Conservation (phyloP, 2,329 filamentous ascomycete genomes). For the Monosporascus sp. region DNA sequence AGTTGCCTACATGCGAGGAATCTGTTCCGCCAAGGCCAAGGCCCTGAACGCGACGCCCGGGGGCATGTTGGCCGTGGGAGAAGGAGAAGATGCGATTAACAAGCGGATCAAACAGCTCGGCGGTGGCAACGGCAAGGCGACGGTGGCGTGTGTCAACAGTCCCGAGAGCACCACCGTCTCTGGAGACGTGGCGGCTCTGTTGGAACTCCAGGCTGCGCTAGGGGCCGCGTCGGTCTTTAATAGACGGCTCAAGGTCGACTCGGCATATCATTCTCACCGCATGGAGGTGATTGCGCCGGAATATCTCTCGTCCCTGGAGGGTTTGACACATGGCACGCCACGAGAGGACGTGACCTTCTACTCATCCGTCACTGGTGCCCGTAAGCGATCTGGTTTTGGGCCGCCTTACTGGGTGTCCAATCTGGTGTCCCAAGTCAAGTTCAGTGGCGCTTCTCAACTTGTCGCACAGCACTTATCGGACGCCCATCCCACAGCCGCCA, state of each 20-base stretch:
- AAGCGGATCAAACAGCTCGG: background rate
- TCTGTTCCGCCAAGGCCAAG: background rate
- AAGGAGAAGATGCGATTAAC: constrained; percentile 3
- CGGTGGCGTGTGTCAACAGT: constrained; percentile 24
- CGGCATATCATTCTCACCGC: constrained; percentile 27
- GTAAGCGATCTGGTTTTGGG: too few species aligned
- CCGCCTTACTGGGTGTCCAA: too few species aligned
- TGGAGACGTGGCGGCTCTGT: constrained; percentile 13
- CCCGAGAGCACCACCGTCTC: constrained; percentile 25
- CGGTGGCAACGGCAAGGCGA: constrained; percentile 1
- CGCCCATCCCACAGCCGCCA: too few species aligned
- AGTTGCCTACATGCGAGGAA: constrained; percentile 11
- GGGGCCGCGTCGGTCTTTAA: constrained; percentile 16
- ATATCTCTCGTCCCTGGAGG: constrained; percentile 11
- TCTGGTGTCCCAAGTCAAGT: too few species aligned
- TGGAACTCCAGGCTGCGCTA: constrained; percentile 1
- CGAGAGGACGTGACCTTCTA: too few species aligned
- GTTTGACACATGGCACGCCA: background rate
- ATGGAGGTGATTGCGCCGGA: constrained; percentile 17
- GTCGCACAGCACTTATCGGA: too few species aligned
- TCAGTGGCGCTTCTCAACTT: too few species aligned
- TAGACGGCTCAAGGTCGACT: constrained; percentile 16
- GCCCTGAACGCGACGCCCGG: constrained; percentile 1
- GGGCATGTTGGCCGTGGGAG: constrained; percentile 15
- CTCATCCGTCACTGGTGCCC: too few species aligned